Conservation (phyloP, 2,329 filamentous ascomycete genomes). For the Neopestalotiopsis rosae region DNA sequence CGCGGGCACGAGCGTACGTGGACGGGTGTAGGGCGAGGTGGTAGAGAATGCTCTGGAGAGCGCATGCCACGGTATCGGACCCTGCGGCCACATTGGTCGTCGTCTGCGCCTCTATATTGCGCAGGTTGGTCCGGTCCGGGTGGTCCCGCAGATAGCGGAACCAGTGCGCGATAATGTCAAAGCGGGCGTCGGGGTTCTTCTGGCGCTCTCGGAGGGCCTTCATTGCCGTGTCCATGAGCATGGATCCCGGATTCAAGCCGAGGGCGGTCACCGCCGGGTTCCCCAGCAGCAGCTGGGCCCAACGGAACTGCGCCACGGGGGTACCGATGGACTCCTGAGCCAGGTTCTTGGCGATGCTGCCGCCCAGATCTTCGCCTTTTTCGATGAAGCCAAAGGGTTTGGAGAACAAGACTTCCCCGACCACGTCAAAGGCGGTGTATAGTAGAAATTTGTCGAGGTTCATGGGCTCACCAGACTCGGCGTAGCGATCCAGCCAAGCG, state of each 20-base stretch:
- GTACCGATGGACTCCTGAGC: slow-evolving; percentile 7
- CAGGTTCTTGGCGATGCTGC: slow-evolving; percentile 32
- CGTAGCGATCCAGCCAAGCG: slow-evolving; percentile 15
- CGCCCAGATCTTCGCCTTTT: slow-evolving; percentile 35
- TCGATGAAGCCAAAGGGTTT: slow-evolving; percentile 38
- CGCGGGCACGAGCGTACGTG: slow-evolving; percentile 13
- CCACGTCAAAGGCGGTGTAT: slow-evolving; percentile 34
- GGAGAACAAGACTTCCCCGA: slow-evolving; percentile 38
- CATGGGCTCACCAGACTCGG: slow-evolving; percentile 15
- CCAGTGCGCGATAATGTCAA: slow-evolving; percentile 15
- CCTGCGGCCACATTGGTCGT: slow-evolving; percentile 9
- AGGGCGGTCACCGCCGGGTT: slow-evolving; percentile 25
- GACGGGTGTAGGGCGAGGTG: slow-evolving; percentile 7
- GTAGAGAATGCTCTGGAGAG: slow-evolving; percentile 17
- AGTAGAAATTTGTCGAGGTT: slow-evolving; percentile 20
- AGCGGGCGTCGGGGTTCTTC: slow-evolving; percentile 4
- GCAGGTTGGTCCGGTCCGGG: slow-evolving; percentile 15
- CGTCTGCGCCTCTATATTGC: slow-evolving; percentile 12
- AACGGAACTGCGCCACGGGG: not conserved
- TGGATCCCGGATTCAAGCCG: slow-evolving; percentile 22
- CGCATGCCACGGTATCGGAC: slow-evolving; percentile 16
- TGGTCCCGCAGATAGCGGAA: slow-evolving; percentile 3
- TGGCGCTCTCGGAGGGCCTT: slow-evolving; percentile 15
- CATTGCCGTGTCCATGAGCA: slow-evolving; percentile 21
- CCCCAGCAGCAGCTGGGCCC: slow-evolving; percentile 21